These are phyloP conservation scores for Wickerhamomyces pijperi DNA, from an alignment of 805 yeast genomes.

Conservation along the genomic window DNA sequence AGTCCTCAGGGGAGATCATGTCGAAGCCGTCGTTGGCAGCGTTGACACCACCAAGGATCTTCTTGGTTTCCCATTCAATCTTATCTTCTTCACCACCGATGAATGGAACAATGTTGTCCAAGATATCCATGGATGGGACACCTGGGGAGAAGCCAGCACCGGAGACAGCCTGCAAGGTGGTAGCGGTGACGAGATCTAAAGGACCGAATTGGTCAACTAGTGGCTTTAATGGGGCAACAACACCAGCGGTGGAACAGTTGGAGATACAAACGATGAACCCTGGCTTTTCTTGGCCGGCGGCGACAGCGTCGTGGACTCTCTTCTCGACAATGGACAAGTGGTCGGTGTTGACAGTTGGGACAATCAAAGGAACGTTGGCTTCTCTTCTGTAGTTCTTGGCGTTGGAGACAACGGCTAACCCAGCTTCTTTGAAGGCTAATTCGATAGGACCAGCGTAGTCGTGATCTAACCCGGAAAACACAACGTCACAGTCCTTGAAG, in stretches of 20 bases:
- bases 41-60: conserved; percentile 66
- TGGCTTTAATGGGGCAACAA: conserved; percentile 96
- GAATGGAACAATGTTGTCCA: conserved; percentile 91
- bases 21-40: conserved; percentile 42
- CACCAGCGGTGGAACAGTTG: conserved; percentile 96
- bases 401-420: conserved; percentile 80
- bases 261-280: conserved; percentile 93
- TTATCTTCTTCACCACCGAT: conserved; percentile 97
- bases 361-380: conserved; percentile 80
- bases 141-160: conserved; percentile 99
- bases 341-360: conserved; percentile 90
- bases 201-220: conserved; percentile 86
- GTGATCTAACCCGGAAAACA: conserved; percentile 89
- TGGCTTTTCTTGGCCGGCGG: conserved; percentile 42
- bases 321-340: conserved; percentile 68
- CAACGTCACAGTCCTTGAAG: conserved; percentile 85
- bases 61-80: conserved; percentile 96
- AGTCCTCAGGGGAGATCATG: conserved; percentile 51
- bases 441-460: conserved; percentile 92
- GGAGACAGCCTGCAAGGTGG: conserved; percentile 94
- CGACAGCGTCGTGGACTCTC: conserved; percentile 42
- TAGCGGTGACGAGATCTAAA: conserved; percentile 71
- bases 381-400: conserved; percentile 94
- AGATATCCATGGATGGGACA: conserved; percentile 86
- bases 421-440: conserved; percentile 69